Percentiles rank a stretch among this genome's conserved stretches.
Conservation (phyloP, 257 asterid genomes). For the Jacaranda mimosifolia region DNA sequence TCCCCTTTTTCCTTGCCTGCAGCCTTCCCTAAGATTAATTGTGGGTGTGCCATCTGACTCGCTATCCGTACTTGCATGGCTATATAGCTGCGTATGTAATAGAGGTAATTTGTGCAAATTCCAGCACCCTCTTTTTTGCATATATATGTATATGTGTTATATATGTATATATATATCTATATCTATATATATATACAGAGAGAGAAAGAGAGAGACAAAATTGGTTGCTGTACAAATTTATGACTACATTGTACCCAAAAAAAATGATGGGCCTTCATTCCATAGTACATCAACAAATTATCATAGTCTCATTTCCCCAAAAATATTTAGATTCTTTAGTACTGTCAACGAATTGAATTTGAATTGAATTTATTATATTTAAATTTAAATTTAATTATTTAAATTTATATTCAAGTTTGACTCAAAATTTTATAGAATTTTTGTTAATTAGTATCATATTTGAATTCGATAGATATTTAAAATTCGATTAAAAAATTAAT, state of each 20-base stretch:
- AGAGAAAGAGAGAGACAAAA: conserved; percentile 16
- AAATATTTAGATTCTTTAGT: no score
- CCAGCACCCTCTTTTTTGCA: conserved; percentile 22
- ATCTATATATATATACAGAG: not conserved
- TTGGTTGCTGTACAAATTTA: conserved; percentile 40
- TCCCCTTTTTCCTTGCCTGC: conserved; percentile 23
- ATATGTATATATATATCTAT: not conserved
- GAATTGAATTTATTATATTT: no score
- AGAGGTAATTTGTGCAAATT: conserved; percentile 34
- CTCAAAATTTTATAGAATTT: no score
- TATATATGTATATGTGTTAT: not conserved
- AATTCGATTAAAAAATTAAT: no score
- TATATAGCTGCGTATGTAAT: conserved; percentile 6
- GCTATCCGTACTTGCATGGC: not conserved
- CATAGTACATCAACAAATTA: conserved; percentile 12
- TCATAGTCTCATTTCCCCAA: conserved; percentile 1
- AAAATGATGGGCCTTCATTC: conserved; percentile 29
- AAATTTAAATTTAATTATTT: no score
- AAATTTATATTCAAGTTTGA: no score
- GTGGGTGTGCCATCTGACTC: conserved; percentile 31
- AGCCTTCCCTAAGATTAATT: not conserved
- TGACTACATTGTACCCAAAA: conserved; percentile 22
- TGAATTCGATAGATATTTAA: no score
- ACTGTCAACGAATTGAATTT: no score
- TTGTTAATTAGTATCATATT: no score